These are phyloP conservation scores for Ustilago cynodontis DNA, from an alignment of 1,284 basidiomycete genomes.

Conservation along the genomic window DNA sequence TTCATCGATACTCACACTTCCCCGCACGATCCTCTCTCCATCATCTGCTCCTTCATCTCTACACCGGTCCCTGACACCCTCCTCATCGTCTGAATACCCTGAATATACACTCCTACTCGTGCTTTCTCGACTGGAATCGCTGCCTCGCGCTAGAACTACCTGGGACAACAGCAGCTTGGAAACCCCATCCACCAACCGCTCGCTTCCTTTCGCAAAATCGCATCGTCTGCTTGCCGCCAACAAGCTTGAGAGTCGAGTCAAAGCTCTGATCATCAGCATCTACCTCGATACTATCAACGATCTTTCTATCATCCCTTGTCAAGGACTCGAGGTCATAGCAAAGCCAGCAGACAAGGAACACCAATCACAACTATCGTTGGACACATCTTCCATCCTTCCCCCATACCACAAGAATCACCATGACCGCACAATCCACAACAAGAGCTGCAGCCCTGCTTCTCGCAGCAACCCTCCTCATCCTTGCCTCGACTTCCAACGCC, in stretches of 20 bases:
- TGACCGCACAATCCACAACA: slow-evolving; percentile 17
- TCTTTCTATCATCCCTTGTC: too few relatives aligned
- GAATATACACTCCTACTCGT: not conserved
- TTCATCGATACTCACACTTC: not conserved
- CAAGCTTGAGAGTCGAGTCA: too few relatives aligned
- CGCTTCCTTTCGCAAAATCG: not conserved
- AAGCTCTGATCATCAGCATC: too few relatives aligned
- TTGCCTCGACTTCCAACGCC: slow-evolving; percentile 15
- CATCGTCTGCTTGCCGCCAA: not conserved
- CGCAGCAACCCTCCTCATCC: slow-evolving; percentile 15
- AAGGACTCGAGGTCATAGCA: too few relatives aligned
- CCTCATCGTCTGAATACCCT: not conserved
- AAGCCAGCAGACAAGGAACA: too few relatives aligned
- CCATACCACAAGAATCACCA: not conserved
- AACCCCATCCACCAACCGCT: not conserved
- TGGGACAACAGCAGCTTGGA: not conserved
- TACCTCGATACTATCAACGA: too few relatives aligned
- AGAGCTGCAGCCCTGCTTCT: slow-evolving; percentile 24
- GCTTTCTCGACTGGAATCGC: not conserved
- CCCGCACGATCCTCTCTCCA: slow-evolving; percentile 21
- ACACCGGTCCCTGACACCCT: not conserved
- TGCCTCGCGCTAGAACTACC: not conserved
- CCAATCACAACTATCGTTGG: too few relatives aligned
- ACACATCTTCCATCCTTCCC: not conserved
- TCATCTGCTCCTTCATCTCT: slow-evolving; percentile 14